Evolutionary conservation across 2,329 filamentous ascomycete species (phyloP), one percentile per base, ranked within the genome.

Genomic region (Sporothrix curviconia): DNA sequence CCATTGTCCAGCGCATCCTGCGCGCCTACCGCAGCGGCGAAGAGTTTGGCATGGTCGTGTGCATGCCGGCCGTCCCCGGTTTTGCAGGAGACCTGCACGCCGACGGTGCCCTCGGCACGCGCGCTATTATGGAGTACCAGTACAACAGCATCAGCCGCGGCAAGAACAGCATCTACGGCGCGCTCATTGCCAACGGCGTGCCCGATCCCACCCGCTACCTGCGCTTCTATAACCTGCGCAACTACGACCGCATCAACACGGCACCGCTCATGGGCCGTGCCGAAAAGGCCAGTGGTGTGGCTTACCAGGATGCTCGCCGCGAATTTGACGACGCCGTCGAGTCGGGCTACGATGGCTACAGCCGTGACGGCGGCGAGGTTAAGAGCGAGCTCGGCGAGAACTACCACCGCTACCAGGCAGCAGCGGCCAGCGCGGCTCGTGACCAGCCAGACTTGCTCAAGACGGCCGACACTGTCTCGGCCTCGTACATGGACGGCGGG

Each of bases 51-150:
- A 79, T 92, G 63, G 84, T 92, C 62, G 80, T 94, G 19, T 74
- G 87, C 59, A 94, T 94, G 71, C 89, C 89, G 0, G 82, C 88
- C 1, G 85, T 95, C 0, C 90, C 89, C 7, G 90, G 84, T 2
- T 95, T 95, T 66, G 87, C 90, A 1, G 90, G 90, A 4, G 89
- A 94, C 64, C 76, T 95, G 50, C 82, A 87, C 65, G 79, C 79
- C 0, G 86, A 92, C 54, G 85, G 82, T 22, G 84, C 86, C 8
- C 76, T 92, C 1, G 87, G 87, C 22, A 94, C 89, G 0, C 78
- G 90, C 36, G 90, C 89, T 5, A 92, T 95, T 66, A 92, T 94
- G 87, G 89, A 94, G 68, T 92, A 87, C 69, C 89, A 94, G 68
- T 92, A 94, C 72, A 78, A 83, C 66, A 87, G 83, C 53, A 94